Base-by-base conservation (phyloP, 1,284 basidiomycete species). In the Rhodotorula sp. region DNA sequence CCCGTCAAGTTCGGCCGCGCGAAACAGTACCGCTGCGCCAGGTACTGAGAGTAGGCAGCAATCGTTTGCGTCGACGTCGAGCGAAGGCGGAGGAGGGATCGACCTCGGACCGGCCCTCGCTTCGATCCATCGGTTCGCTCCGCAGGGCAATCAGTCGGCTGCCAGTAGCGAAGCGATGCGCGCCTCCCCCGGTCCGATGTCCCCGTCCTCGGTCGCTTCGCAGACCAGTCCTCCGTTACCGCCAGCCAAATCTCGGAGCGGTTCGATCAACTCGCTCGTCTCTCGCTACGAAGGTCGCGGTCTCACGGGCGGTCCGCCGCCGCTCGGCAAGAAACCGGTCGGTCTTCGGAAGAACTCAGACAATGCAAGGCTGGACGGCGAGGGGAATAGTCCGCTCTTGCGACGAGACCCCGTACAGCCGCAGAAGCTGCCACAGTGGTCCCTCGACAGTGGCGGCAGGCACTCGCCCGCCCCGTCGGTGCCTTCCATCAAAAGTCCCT, bases 71-170 rank as follows among this genome's bases (percentile, higher is more conserved):
- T 72, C 61, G 48, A 23, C 10, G 5, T 62, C 67, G 29, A 63
- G 56, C 31, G 68, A 66, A 3, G 68, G 65, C 15, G 75, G 62
- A 29, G 72, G 75, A 4, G 72, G 70, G 0, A 73, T 78, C 64
- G 73, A 78, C 43, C 65, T 78, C 21, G 75, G 68, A 3, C 76
- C 73, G 1, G 76, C 77, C 2, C 64, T 78, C 20, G 68, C 76
- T 3, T 76, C 75, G 2, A 78, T 78, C 14, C 71, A n/a, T 18
- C 69, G 68, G 23, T 78, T 78, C n/a, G 77, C 70, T 2, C 70
- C 70, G 4, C 43, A 49, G 8, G 34, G 64, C 12, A 64, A 67
- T 57, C 62, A 58, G 39, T 39, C 23, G 31, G 15, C 39, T 18
- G 15, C 34, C 52, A 15, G 29, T 23, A 15, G 46, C 58, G 3